Conservation (phyloP, 2,329 filamentous ascomycete species). For the Trichoderma oligosporum region DNA sequence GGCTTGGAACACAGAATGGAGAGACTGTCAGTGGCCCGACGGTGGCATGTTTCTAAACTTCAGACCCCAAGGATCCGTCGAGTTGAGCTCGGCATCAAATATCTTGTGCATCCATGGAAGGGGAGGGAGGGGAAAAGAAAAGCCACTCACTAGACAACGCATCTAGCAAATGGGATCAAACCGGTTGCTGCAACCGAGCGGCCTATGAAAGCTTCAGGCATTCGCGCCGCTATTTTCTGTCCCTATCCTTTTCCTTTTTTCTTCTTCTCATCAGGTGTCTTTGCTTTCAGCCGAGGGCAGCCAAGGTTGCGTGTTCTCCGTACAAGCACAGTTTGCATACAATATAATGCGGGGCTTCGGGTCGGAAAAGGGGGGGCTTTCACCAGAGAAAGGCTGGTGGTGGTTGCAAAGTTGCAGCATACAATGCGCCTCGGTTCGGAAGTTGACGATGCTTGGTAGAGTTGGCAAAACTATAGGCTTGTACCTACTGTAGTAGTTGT, state of each 20-base stretch:
- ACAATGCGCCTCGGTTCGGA: conserved; percentile 2
- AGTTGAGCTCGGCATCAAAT: too few relatives aligned
- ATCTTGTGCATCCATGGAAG: neutral
- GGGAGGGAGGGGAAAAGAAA: neutral
- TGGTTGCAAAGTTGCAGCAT: conserved; percentile 6
- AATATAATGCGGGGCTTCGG: too few relatives aligned
- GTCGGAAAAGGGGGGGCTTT: neutral
- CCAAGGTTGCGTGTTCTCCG: neutral
- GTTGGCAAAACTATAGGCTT: neutral
- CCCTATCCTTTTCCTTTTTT: neutral
- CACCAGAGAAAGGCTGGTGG: neutral
- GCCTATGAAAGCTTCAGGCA: neutral
- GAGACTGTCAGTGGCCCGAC: neutral
- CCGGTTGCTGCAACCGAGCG: neutral
- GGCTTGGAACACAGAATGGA: too few relatives aligned
- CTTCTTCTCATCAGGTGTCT: neutral
- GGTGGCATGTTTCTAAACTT: conserved; percentile 17
- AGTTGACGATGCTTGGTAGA: conserved; percentile 14
- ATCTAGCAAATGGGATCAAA: conserved; percentile 1
- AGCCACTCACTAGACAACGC: neutral
- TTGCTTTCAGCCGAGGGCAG: neutral
- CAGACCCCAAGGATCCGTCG: too few relatives aligned
- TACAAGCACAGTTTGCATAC: neutral
- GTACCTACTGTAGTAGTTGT: too few relatives aligned
- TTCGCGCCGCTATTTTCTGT: neutral